Evolutionary conservation across 2,329 filamentous ascomycete species (phyloP), one percentile per base, ranked within the genome.

Genomic region (Monosporascus sp.): DNA sequence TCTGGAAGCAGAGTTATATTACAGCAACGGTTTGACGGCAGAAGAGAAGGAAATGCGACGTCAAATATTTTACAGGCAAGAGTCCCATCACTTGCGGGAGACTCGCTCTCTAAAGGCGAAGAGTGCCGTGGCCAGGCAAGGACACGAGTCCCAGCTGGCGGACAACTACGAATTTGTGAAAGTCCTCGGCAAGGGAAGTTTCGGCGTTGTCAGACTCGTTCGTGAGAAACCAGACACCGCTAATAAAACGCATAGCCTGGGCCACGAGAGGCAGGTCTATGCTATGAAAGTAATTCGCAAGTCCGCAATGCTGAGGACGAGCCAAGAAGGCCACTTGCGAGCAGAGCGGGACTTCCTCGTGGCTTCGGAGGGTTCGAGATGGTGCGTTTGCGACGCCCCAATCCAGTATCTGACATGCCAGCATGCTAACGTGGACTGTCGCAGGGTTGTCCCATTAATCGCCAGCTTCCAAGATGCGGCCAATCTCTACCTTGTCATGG

Each of bases 221-320:
- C 85, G 84, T 52, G 88, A 92, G 66, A 86, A 75, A 58, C 50
- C 60, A 18, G 62, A 62, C n/a, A 50, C 60, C 0, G 62, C 59
- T 2, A 60, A 68, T 58, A 54, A 59, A 46, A 68, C 53, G 15
- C 51, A 47, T 17, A n/a, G 49, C 22, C 31, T 42, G 17, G 17
- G 27, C 18, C n/a, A 53, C 59, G 68, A 53, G 8, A 80, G 77
- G 49, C 80, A 88, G 53, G 84, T 96, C 0, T 97, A 87, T 68
- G 94, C 94, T 15, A 97, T 97, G 93, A 97, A 97, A 68, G 89
- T 96, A 34, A 97, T 97, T 60, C 85, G 88, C 53, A 99, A 99
- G 67, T 90, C 90, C 1, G 85, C 90, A 52, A 97, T 97, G 92
- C 78, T 97, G 51, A 84, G 86, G 14, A 94, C 90, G 55, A 87